These are phyloP conservation scores for Huntiella moniliformis DNA, from an alignment of 2,329 filamentous ascomycete species.

Conservation along the genomic window DNA sequence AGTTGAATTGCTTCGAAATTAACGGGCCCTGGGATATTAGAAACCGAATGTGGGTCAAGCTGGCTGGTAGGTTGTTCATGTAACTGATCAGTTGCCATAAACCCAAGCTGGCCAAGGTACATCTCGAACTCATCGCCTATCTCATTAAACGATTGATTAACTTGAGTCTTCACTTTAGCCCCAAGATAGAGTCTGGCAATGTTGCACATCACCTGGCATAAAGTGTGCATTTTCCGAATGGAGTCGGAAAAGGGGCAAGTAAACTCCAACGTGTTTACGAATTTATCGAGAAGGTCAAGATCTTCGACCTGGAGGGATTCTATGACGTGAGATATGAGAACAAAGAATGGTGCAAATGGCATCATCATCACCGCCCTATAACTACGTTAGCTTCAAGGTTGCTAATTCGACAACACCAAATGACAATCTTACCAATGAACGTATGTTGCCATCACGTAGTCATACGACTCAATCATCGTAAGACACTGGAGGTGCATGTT, in stretches of 20 bases:
- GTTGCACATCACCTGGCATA: conserved; percentile 42
- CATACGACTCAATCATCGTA: conserved; percentile 22
- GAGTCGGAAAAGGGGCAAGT: conserved; percentile 35
- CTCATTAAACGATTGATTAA: conserved; percentile 26
- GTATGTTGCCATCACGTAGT: conserved; percentile 27
- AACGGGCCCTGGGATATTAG: neutral
- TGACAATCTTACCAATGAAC: conserved; percentile 30
- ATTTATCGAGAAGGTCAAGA: conserved; percentile 34
- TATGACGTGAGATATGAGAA: conserved; percentile 38
- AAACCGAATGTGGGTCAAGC: too few species aligned
- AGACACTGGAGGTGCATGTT: conserved; percentile 27
- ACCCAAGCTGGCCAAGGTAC: conserved; percentile 44
- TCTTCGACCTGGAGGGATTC: conserved; percentile 35
- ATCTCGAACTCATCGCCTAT: conserved; percentile 44
- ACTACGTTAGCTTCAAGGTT: neutral
- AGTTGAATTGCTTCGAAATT: conserved; percentile 25
- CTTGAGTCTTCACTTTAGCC: conserved; percentile 32
- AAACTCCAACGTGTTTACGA: conserved; percentile 35
- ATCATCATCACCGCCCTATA: conserved; percentile 34
- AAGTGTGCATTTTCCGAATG: conserved; percentile 39
- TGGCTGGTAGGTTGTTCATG: too few species aligned
- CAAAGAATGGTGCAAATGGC: conserved; percentile 40
- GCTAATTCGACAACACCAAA: neutral
- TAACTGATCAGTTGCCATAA: conserved; percentile 21
- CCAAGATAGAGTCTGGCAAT: conserved; percentile 41